Conservation (phyloP, 1,284 basidiomycete species). For the Microbotryomycetes sp. region DNA sequence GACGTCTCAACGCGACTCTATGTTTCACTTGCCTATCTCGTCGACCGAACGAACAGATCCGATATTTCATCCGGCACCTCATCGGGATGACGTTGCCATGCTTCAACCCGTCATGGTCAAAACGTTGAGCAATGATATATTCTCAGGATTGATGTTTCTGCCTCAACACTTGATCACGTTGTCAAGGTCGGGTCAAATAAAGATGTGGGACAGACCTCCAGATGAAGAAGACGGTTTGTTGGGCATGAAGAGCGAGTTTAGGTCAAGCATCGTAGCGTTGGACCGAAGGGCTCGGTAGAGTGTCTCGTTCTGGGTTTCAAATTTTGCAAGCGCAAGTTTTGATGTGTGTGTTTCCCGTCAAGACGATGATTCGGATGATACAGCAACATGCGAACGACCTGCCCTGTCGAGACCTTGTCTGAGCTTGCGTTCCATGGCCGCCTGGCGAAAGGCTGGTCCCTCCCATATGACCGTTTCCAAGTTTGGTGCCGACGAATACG, state of each 20-base stretch:
- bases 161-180: slow-evolving; percentile 12
- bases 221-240: slow-evolving; percentile 1
- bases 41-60: slow-evolving; percentile 8
- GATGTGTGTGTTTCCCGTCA: no score
- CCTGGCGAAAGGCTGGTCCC: not conserved
- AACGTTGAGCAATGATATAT: slow-evolving; percentile 24
- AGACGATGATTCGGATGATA: no score
- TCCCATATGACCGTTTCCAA: not conserved
- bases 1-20: slow-evolving; percentile 16
- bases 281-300: slow-evolving; percentile 18
- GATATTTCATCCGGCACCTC: slow-evolving; percentile 64
- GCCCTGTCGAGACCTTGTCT: not conserved
- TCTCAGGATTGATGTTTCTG: slow-evolving; percentile 8
- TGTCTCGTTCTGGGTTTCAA: not conserved
- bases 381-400: not conserved
- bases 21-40: not conserved
- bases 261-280: slow-evolving; percentile 14
- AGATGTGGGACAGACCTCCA: slow-evolving; percentile 26
- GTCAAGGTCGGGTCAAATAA: slow-evolving; percentile 16
- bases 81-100: slow-evolving; percentile 77
- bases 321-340: not conserved
- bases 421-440: not conserved
- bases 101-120: slow-evolving; percentile 79
- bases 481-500: not conserved
- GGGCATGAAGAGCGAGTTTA: slow-evolving; percentile 23